These are phyloP conservation scores for Pythium sukuiense DNA, from an alignment of 352 stramenopile species.

Conservation along the genomic window DNA sequence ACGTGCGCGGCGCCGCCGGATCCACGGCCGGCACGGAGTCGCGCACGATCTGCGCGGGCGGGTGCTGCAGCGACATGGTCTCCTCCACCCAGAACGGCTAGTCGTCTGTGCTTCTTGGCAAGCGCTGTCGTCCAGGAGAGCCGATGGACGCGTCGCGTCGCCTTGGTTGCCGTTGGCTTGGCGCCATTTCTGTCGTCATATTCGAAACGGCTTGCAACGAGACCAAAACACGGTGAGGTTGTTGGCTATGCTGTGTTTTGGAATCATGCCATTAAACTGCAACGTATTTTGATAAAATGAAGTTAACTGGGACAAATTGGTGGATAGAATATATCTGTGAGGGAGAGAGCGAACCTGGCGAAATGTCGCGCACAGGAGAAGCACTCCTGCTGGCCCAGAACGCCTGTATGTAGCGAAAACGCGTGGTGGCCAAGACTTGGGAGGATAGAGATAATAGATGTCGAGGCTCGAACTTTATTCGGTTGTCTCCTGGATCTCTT, in stretches of 20 bases:
- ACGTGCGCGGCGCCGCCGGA: conserved; percentile 46
- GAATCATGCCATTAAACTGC: neutral
- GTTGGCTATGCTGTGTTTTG: neutral
- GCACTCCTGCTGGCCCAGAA: neutral
- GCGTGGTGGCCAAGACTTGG: too few relatives aligned
- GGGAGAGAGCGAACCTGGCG: neutral
- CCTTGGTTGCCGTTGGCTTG: conserved; percentile 9
- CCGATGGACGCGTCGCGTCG: neutral
- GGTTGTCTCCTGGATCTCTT: neutral
- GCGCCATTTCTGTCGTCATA: conserved; percentile 9
- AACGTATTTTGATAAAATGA: neutral
- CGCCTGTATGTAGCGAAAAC: neutral
- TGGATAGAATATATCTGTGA: neutral
- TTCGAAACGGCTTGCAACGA: conserved; percentile 11
- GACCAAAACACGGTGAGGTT: neutral
- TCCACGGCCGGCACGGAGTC: conserved; percentile 55
- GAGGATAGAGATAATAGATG: too few relatives aligned
- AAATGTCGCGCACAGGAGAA: neutral
- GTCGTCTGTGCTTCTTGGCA: neutral
- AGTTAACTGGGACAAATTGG: conserved; percentile 5
- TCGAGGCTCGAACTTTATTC: neutral
- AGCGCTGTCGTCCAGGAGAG: neutral
- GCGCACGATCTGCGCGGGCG: conserved; percentile 50
- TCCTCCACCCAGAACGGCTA: neutral
- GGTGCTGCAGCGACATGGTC: conserved; percentile 19